Conservation (phyloP, 78 protist species). For the Dictyostelium brefeldianum region DNA sequence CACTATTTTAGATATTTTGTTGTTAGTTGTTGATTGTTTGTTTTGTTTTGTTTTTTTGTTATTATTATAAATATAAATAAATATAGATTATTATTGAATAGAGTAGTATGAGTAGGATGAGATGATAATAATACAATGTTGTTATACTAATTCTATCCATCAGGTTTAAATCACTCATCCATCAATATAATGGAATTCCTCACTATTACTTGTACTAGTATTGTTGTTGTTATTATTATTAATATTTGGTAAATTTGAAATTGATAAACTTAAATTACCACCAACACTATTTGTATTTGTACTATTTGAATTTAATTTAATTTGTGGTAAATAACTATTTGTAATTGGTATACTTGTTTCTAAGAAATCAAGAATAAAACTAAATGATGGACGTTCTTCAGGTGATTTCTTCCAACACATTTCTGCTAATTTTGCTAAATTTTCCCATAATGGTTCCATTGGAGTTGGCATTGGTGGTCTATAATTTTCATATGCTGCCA, state of each 20-base stretch:
- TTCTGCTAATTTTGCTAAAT: slow-evolving; percentile 12
- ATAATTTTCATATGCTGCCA: slow-evolving; percentile 71
- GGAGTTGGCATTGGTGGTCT: slow-evolving; percentile 57
- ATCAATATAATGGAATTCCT: slow-evolving; percentile 34
- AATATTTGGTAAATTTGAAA: background rate
- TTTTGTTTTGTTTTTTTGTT: background rate
- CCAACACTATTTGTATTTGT: background rate
- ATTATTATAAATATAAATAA: background rate
- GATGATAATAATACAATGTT: too few relatives aligned
- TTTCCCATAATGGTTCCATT: slow-evolving; percentile 33
- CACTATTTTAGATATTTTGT: background rate
- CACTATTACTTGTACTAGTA: background rate
- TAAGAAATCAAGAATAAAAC: slow-evolving; percentile 61
- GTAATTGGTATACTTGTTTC: slow-evolving; percentile 43
- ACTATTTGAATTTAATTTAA: background rate
- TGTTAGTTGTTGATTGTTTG: background rate
- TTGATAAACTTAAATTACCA: background rate
- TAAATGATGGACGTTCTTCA: slow-evolving; percentile 66
- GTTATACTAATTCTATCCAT: background rate
- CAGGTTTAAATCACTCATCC: too few relatives aligned
- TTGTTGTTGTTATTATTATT: background rate
- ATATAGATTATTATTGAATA: too few relatives aligned
- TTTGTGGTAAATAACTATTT: background rate
- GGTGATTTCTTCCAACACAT: slow-evolving; percentile 76
- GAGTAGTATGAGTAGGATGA: too few relatives aligned